Base-by-base conservation (phyloP, 768 basidiomycete species). In the Saitozyma sp. region DNA sequence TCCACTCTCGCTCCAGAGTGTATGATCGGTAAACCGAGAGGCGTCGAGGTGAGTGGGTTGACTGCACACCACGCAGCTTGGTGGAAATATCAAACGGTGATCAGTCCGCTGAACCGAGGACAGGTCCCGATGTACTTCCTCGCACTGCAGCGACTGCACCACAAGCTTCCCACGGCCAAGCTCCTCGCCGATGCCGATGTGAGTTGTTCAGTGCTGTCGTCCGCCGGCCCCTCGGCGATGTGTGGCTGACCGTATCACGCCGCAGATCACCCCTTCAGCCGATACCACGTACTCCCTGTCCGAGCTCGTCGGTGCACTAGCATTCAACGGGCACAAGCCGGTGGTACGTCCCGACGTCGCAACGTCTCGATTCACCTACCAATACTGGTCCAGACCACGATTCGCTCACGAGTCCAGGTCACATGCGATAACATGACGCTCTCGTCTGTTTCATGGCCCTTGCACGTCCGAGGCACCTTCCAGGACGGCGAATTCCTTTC, bases 41-140 rank as follows among this genome's bases (percentile, higher is more conserved):
- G 41, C 8, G 10, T 16, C 38, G 45, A 66, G 55, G 66, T 75
- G 39, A 62, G 70, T 67, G 8, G 45, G 29, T 29, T 29, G 2
- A 29, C 29, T 29, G 29, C 29, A 29, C 29, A 5, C 29, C 29
- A 29, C 29, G 29, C 29, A 29, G 29, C 29, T 29, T 29, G 29
- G 5, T 29, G 29, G 29, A 5, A 5, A 5, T 29, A 29, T 29
- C 29, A 29, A 29, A 2, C 2, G 29, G 8, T 40, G 19, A 50
- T 50, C 43, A 17, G n/a, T 40, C 16, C 20, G 40, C 7, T 43
- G 48, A 38, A 5, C n/a, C 8, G 20, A 6, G 17, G 13, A 50
- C 41, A 78, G 76, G 76, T 79, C 17, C 66, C 76, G 1, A 55
- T 62, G 10, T 79, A 73, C 67, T 77, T 79, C 60, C 57, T 68